Evolutionary conservation across 345 rosid species (phyloP).

Genomic region (Corchorus capsularis): DNA sequence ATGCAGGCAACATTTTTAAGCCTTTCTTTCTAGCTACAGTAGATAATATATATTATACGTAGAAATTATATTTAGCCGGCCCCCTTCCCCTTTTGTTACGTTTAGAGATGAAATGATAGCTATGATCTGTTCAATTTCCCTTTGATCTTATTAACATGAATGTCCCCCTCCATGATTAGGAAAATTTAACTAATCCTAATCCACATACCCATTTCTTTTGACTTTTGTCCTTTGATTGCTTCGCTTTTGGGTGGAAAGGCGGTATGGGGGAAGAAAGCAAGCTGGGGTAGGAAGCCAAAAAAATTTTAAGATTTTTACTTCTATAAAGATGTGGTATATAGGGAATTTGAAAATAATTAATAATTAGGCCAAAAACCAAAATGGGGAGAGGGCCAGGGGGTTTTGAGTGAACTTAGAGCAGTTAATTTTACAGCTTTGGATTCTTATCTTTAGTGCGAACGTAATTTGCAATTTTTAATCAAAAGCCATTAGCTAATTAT

Average conservation of each 20-base stretch:
- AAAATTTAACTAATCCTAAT: conserved; percentile 18
- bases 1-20: background rate
- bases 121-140: background rate
- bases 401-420: background rate
- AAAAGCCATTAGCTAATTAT: background rate
- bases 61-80: too few species aligned
- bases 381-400: background rate
- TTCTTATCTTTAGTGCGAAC: conserved; percentile 20
- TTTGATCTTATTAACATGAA: background rate
- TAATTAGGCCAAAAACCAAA: background rate
- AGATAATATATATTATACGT: background rate
- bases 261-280: conserved; percentile 19
- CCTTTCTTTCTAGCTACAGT: background rate
- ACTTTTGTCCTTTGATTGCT: conserved; percentile 25
- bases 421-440: conserved; percentile 21
- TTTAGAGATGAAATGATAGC: background rate
- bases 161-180: conserved; percentile 9
- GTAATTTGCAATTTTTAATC: conserved; percentile 14
- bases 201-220: conserved; percentile 16
- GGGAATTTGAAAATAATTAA: conserved; percentile 29
- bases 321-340: conserved; percentile 12
- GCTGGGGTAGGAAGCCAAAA: conserved; percentile 31
- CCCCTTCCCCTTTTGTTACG: background rate
- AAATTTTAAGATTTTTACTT: conserved; percentile 20
- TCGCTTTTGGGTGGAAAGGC: conserved; percentile 29